Conservation (phyloP, 2,329 filamentous ascomycete species). For the Mycocentrospora acerina region DNA sequence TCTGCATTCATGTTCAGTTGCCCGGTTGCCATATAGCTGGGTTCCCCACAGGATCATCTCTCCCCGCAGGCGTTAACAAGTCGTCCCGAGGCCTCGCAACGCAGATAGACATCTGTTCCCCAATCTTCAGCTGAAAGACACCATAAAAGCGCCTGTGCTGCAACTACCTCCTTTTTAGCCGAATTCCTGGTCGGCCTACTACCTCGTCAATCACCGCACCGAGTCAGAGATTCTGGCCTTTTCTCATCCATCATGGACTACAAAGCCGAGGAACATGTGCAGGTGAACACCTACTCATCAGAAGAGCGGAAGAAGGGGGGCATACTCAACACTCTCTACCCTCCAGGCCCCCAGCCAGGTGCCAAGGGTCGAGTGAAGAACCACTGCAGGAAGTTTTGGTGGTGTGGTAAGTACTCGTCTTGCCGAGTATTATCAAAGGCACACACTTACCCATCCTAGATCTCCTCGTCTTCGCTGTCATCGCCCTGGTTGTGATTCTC, state of each 20-base stretch:
- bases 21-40: slow-evolving; percentile 17
- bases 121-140: no score
- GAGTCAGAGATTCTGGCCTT: no score
- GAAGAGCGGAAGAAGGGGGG: slow-evolving; percentile 25
- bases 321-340: slow-evolving; percentile 36
- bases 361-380: slow-evolving; percentile 37
- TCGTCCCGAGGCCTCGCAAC: no score
- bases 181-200: no score
- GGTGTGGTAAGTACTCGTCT: slow-evolving; percentile 34
- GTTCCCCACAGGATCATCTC: slow-evolving; percentile 31
- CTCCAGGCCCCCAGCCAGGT: slow-evolving; percentile 34
- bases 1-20: slow-evolving; percentile 25
- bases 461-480: slow-evolving; percentile 52
- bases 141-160: no score
- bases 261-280: slow-evolving; percentile 17
- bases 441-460: slow-evolving; percentile 21
- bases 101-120: neutral
- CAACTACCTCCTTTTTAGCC: no score
- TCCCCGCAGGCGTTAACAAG: slow-evolving; percentile 2
- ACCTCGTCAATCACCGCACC: no score
- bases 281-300: slow-evolving; percentile 16
- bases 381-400: slow-evolving; percentile 43
- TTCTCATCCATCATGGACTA: slow-evolving; percentile 28
- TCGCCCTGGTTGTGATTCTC: slow-evolving; percentile 58
- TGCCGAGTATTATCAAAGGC: neutral